Conservation (phyloP, 2,329 filamentous ascomycete species). For the Epicoccum nigrum region DNA sequence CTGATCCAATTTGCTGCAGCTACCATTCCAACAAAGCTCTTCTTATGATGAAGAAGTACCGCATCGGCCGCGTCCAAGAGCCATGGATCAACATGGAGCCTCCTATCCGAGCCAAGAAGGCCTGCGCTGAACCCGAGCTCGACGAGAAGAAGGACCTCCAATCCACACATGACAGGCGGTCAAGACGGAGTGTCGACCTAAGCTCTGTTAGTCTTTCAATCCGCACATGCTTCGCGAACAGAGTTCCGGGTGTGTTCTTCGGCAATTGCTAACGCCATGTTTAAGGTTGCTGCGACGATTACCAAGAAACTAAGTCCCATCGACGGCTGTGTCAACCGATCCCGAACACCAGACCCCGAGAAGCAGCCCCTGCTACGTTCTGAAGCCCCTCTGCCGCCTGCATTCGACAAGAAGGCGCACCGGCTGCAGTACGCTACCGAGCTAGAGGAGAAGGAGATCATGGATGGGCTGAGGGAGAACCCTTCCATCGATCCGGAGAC, state of each 20-base stretch:
- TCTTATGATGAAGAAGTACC: conserved; percentile 64
- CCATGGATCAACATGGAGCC: conserved; percentile 65
- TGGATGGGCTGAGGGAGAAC: conserved; percentile 42
- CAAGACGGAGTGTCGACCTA: conserved; percentile 35
- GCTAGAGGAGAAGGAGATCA: conserved; percentile 47
- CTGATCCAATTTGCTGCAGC: conserved; percentile 48
- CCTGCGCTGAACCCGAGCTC: conserved; percentile 26
- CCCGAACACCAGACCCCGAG: conserved; percentile 27
- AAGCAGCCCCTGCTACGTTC: conserved; percentile 27
- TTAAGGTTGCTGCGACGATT: conserved; percentile 34
- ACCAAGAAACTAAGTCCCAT: conserved; percentile 32
- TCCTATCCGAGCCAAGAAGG: conserved; percentile 61
- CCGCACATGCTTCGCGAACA: conserved; percentile 8
- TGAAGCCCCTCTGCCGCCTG: conserved; percentile 11
- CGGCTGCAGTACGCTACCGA: conserved; percentile 42
- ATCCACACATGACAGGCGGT: conserved; percentile 10
- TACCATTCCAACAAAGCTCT: conserved; percentile 63
- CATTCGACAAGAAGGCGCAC: conserved; percentile 26
- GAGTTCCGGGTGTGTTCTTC: conserved; percentile 6
- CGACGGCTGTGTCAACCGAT: conserved; percentile 22
- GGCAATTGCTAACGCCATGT: conserved; percentile 24
- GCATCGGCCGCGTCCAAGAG: conserved; percentile 62
- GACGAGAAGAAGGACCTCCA: conserved; percentile 20
- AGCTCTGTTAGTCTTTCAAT: conserved; percentile 33
- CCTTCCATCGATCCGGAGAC: conserved; percentile 62